Evolutionary conservation across 1,139 yeast species (phyloP).

Genomic region (Keqinozyma sinolaborantium): DNA sequence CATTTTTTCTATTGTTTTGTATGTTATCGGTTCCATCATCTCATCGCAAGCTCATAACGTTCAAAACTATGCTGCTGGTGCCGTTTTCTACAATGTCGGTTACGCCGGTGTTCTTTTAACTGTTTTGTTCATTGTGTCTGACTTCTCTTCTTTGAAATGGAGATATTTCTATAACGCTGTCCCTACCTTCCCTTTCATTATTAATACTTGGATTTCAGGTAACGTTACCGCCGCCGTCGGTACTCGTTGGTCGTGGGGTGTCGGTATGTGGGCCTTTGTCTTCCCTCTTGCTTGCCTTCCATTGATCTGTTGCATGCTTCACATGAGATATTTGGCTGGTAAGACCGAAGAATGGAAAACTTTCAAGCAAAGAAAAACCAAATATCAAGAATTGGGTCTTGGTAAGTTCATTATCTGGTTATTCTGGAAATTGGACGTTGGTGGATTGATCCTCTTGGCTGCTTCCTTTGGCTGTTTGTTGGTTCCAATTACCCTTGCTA

Average conservation of each 20-base stretch:
- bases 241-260: slow-evolving; percentile 26
- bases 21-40: slow-evolving; percentile 66
- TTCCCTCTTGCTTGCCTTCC: slow-evolving; percentile 36
- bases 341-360: slow-evolving; percentile 30
- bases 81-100: slow-evolving; percentile 67
- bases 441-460: slow-evolving; percentile 28
- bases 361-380: slow-evolving; percentile 19
- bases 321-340: slow-evolving; percentile 33
- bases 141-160: slow-evolving; percentile 65
- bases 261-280: slow-evolving; percentile 40
- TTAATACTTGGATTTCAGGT: slow-evolving; percentile 76
- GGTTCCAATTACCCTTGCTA: slow-evolving; percentile 38
- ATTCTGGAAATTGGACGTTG: slow-evolving; percentile 34
- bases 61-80: slow-evolving; percentile 68
- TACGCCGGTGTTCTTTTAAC: slow-evolving; percentile 59
- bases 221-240: slow-evolving; percentile 33
- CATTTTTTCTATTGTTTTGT: slow-evolving; percentile 52
- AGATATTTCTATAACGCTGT: slow-evolving; percentile 58
- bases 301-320: slow-evolving; percentile 23
- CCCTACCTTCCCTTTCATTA: slow-evolving; percentile 66
- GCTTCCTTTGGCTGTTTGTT: slow-evolving; percentile 33
- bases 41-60: slow-evolving; percentile 68
- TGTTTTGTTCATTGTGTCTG: slow-evolving; percentile 56
- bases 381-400: slow-evolving; percentile 21
- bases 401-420: slow-evolving; percentile 18